phyloP scores from a whole-genome alignment of 1,284 basidiomycete species.

The Mixia osmundae region DNA sequence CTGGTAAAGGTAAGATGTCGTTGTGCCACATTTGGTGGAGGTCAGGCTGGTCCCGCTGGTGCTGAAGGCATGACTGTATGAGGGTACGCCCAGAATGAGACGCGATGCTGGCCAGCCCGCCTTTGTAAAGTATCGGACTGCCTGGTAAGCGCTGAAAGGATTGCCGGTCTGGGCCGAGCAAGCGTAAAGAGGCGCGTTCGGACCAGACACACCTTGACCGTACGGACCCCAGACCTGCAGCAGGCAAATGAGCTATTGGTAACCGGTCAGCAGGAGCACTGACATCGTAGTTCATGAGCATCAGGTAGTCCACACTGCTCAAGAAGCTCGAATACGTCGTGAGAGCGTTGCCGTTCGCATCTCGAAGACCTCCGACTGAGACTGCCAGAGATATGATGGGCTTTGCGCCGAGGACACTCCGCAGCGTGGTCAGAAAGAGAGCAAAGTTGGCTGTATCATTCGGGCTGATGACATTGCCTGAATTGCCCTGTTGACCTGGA shows the following conservation, averaged over 20 bases:
- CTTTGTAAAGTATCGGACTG: conserved; percentile 41
- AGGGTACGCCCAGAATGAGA: conserved; percentile 61
- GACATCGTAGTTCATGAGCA: conserved; percentile 64
- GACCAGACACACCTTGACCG: too few relatives aligned
- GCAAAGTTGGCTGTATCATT: conserved; percentile 49
- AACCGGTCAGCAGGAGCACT: too few relatives aligned
- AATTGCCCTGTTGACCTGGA: conserved; percentile 39
- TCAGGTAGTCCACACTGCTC: conserved; percentile 46
- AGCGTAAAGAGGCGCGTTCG: conserved; percentile 59
- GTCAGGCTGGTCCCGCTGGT: too few relatives aligned
- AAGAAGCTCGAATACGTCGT: conserved; percentile 44
- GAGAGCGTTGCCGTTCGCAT: conserved; percentile 36
- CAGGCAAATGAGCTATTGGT: too few relatives aligned
- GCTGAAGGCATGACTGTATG: conserved; percentile 35
- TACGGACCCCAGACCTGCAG: too few relatives aligned
- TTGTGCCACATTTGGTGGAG: too few relatives aligned
- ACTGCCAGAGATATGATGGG: conserved; percentile 53
- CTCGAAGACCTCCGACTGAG: conserved; percentile 45
- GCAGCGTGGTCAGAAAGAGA: conserved; percentile 41
- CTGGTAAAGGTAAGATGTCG: too few relatives aligned
- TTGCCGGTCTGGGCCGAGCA: conserved; percentile 56
- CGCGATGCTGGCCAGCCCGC: conserved; percentile 52
- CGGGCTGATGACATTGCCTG: conserved; percentile 34
- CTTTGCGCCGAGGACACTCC: conserved; percentile 32
- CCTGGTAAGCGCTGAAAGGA: conserved; percentile 40